phyloP scores from a whole-genome alignment of 2,329 filamentous ascomycete species.

The Xylaria multiplex region DNA sequence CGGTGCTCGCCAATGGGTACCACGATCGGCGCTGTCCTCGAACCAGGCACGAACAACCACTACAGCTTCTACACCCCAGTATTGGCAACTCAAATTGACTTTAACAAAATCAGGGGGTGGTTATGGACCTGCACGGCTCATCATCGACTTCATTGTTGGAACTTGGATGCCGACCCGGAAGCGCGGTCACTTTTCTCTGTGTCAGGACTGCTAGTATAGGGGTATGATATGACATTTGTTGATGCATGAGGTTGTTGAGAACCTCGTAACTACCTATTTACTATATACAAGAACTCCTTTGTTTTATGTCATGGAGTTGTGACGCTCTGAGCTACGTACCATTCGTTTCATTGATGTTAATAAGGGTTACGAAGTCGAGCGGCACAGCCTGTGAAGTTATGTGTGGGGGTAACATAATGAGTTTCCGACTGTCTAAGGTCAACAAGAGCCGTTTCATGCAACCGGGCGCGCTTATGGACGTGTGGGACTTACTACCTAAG shows the following conservation, averaged over 20 bases:
- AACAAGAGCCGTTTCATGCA: not conserved
- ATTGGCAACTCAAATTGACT: not conserved
- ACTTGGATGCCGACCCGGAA: not conserved
- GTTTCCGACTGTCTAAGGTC: not conserved
- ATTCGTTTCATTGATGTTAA: constrained; percentile 4
- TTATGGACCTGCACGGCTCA: not conserved
- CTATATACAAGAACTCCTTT: too few species aligned
- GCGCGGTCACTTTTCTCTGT: not conserved
- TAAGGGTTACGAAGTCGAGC: not conserved
- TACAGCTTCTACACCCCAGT: not conserved
- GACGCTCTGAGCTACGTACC: not conserved
- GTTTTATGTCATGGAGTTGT: too few species aligned
- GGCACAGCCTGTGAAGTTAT: not conserved
- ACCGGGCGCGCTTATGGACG: not conserved
- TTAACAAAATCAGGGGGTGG: not conserved
- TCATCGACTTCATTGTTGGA: not conserved
- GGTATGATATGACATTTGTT: too few species aligned
- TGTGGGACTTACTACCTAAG: not conserved
- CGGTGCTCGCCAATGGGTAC: not conserved
- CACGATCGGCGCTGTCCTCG: not conserved
- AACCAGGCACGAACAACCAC: not conserved
- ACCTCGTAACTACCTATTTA: too few species aligned
- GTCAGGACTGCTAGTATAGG: too few species aligned
- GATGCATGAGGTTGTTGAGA: too few species aligned
- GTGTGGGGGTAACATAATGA: not conserved